Conservation (phyloP, 768 basidiomycete genomes). For the Lentinus tigrinus region DNA sequence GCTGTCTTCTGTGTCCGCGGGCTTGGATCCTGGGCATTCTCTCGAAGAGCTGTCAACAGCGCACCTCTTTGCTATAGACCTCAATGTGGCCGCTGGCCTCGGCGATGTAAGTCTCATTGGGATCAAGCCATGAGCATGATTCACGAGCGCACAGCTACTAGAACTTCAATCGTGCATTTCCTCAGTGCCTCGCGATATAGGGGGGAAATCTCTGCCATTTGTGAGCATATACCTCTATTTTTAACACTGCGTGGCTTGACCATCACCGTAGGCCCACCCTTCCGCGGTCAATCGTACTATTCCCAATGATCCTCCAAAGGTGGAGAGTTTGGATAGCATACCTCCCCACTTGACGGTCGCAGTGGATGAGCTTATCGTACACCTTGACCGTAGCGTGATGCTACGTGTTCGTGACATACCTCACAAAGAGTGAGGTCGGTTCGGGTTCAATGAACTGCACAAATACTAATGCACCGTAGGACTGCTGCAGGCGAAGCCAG, state of each 20-base stretch:
- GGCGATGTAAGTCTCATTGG: constrained; percentile 23
- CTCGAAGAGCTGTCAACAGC: constrained; percentile 66
- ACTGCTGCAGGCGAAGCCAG: constrained; percentile 42
- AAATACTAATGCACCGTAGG: constrained; percentile 16
- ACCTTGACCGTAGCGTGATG: constrained; percentile 66
- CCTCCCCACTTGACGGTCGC: constrained; percentile 42
- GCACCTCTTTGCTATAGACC: constrained; percentile 53
- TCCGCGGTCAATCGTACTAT: constrained; percentile 45
- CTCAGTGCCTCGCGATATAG: neutral
- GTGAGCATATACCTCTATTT: neutral
- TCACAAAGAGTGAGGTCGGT: constrained; percentile 31
- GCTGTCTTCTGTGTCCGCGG: constrained; percentile 65
- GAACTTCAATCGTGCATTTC: neutral
- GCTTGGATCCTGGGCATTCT: constrained; percentile 41
- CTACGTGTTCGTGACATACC: constrained; percentile 73
- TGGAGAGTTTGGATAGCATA: constrained; percentile 39
- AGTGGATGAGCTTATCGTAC: constrained; percentile 50
- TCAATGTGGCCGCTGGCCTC: constrained; percentile 28
- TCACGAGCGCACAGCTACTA: neutral
- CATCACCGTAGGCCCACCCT: constrained; percentile 40
- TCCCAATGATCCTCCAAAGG: constrained; percentile 40
- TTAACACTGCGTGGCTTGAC: neutral
- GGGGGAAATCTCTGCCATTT: neutral
- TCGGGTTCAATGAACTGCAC: neutral
- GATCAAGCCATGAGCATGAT: neutral